Base-by-base conservation (phyloP, 352 stramenopile species). In the Phytopythium ostracodes region DNA sequence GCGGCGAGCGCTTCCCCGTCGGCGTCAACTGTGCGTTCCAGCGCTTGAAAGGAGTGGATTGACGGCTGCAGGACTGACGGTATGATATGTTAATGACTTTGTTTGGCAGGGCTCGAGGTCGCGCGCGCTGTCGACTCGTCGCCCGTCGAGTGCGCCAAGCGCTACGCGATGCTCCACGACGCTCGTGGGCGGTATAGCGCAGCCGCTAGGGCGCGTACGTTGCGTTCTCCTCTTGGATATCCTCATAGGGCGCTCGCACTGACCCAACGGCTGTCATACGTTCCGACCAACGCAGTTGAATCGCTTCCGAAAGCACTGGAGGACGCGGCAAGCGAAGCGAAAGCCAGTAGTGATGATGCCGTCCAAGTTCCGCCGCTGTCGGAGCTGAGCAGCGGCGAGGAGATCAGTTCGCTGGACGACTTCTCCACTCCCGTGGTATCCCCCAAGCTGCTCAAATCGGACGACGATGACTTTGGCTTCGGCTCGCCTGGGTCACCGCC, bases 101-200 rank as follows among this genome's bases (percentile, higher is more conserved):
- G 38, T 50, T 61, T 55, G 47, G 44, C 52, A 91, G 84, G 84
- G 84, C 55, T 92, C 43, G 86, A 91, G 27, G 79, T 94, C 29
- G 85, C 81, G 25, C 65, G 73, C 24, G 68, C 69, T 15, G 72
- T 92, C 25, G 66, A 71, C 24, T 76, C 76, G 27, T 87, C 81
- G 22, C 86, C 86, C 1, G 72, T 92, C 25, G 86, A 94, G 59
- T 94, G 86, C 49, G 82, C 90, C 17, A 92, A 91, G 70, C 81
- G 86, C 22, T 94, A 89, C 49, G 86, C 86, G 25, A 73, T 87
- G 54, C 62, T 92, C 47, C 78, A 91, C 60, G 74, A 76, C 42
- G 67, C 67, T n/a, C 55, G 70, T 17, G 68, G 82, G 36, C 63
- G 55, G 56, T 82, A 70, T 50, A 71, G 68, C n/a, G 64, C 59